phyloP scores from a whole-genome alignment of 352 stramenopile genomes.

The Thraustotheca clavata region DNA sequence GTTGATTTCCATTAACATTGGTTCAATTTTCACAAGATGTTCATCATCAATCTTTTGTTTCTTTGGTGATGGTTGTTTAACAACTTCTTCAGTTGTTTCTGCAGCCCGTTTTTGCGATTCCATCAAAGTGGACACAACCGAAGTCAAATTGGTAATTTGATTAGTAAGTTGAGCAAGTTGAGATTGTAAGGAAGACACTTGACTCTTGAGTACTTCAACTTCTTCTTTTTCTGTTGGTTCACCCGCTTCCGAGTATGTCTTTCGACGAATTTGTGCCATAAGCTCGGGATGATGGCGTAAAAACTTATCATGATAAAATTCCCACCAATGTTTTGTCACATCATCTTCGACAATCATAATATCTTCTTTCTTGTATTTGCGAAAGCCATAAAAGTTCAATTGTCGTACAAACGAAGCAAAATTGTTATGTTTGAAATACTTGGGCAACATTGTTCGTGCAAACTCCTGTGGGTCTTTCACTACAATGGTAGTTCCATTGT shows the following conservation, averaged over 20 bases:
- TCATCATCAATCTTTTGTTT: neutral
- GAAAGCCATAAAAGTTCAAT: slow-evolving; percentile 92
- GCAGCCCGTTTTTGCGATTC: neutral
- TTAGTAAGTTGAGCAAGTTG: slow-evolving; percentile 16
- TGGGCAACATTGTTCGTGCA: slow-evolving; percentile 82
- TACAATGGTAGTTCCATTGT: slow-evolving; percentile 79
- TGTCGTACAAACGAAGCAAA: slow-evolving; percentile 91
- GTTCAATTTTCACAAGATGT: neutral
- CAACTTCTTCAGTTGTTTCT: neutral
- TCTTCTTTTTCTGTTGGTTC: slow-evolving; percentile 18
- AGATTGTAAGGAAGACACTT: slow-evolving; percentile 13
- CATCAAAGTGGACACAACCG: slow-evolving; percentile 15
- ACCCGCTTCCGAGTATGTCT: slow-evolving; percentile 68
- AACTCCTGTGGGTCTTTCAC: slow-evolving; percentile 90
- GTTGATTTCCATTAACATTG: neutral
- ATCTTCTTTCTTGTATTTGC: slow-evolving; percentile 89
- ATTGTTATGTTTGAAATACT: slow-evolving; percentile 94
- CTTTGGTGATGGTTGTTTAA: neutral
- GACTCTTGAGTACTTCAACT: slow-evolving; percentile 18
- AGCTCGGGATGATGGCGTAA: slow-evolving; percentile 73
- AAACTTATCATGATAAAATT: slow-evolving; percentile 91
- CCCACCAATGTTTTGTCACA: slow-evolving; percentile 83
- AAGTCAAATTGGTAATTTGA: slow-evolving; percentile 14
- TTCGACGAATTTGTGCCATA: slow-evolving; percentile 80
- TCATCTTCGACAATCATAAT: slow-evolving; percentile 73